Conservation (phyloP, 192 early-diverging fungal genomes). For the Helicostylum pulchrum region DNA sequence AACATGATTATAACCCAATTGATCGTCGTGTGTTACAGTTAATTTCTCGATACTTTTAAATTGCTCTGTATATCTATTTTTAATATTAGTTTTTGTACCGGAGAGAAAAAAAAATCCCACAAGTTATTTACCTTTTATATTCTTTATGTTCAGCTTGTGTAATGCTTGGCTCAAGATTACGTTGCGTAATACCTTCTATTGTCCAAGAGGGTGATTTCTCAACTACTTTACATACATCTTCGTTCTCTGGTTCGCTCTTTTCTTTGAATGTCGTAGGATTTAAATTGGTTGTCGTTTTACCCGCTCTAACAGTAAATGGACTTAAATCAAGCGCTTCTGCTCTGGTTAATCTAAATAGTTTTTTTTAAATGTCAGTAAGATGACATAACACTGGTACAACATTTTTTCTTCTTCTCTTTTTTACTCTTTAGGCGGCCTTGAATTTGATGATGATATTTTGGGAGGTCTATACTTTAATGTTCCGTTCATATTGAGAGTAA, state of each 20-base stretch:
- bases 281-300: slow-evolving; percentile 24
- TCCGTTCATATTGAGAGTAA: slow-evolving; percentile 86
- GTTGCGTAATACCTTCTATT: slow-evolving; percentile 43
- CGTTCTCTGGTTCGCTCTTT: slow-evolving; percentile 34
- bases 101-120: neutral
- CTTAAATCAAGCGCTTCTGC: slow-evolving; percentile 34
- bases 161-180: slow-evolving; percentile 54
- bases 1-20: slow-evolving; percentile 14
- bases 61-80: slow-evolving; percentile 41
- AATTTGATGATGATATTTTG: slow-evolving; percentile 14
- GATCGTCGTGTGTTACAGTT: slow-evolving; percentile 24
- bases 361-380: too few species aligned
- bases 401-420: too few species aligned
- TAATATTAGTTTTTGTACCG: neutral
- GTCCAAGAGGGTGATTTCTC: slow-evolving; percentile 42
- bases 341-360: slow-evolving; percentile 14
- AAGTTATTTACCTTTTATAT: slow-evolving; percentile 52
- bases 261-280: slow-evolving; percentile 28
- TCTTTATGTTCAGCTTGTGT: slow-evolving; percentile 50
- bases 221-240: slow-evolving; percentile 37
- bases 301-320: slow-evolving; percentile 37
- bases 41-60: slow-evolving; percentile 35
- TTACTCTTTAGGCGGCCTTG: neutral
- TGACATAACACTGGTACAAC: too few species aligned
- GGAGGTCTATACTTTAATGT: slow-evolving; percentile 54